Evolutionary conservation across 176 grass and related monocot genomes (phyloP), one percentile per base, ranked within the genome.

Genomic region (Miscanthus lutarioriparius): DNA sequence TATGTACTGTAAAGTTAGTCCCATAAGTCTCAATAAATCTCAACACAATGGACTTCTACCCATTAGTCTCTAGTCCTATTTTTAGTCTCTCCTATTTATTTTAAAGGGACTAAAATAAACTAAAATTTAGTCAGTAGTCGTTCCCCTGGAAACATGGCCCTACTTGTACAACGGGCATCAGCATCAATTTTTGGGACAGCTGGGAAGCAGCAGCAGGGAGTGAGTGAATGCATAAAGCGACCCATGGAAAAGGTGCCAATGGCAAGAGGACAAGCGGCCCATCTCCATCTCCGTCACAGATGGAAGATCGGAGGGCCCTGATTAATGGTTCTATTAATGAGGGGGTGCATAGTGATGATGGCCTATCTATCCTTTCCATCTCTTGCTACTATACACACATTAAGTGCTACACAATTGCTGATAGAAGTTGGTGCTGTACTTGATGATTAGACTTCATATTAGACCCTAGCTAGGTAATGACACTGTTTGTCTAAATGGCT

Each of bases 191-290:
- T 58, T 59, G 56, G 22, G 56, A 59, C 56, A 59, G 56, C 56
- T 59, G 56, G 56, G 22, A 59, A 59, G 56, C 56, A 25, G 70
- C 1, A 72, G 68, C 37, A 40, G n/a, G 1, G 26, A 28, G 39
- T 36, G 53, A 71, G 40, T 73, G 74, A 88, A 84, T 84, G 87
- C 58, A 54, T 73, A 74, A 84, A 84, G 87, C 81, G 87, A 84
- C 67, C 25, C 33, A 43, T 66, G 16, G 6, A 66, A 88, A 88
- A 73, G 54, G 74, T 11, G 22, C 53, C 28, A 38, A 61, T 4
- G 44, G 61, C 35, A 38, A 53, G 15, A 39, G 28, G 32, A 74
- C 68, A 70, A 30, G 30, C 5, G 43, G 23, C 59, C 63, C 85
- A 68, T 61, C 78, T 36, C 63, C 85, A 68, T 61, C 78, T 36